Evolutionary conservation across 2,329 filamentous ascomycete species (phyloP).

Genomic region (Thermothelomyces thermophilus): DNA sequence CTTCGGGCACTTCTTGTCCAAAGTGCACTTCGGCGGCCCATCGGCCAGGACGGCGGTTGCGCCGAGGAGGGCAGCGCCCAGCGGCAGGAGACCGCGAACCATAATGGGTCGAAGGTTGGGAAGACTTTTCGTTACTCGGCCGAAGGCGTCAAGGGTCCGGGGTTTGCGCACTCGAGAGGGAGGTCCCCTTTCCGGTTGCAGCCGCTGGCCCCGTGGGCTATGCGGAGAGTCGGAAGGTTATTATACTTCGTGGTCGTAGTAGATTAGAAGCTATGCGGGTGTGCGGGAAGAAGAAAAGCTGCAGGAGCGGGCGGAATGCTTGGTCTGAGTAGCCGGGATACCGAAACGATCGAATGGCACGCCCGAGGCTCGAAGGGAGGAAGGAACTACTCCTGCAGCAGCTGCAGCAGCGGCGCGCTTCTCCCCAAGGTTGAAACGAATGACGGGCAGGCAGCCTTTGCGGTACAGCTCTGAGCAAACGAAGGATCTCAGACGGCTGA

Average conservation of each 20-base stretch:
- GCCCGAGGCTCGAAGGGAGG: neutral
- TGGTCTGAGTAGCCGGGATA: neutral
- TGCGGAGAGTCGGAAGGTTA: slow-evolving; percentile 18
- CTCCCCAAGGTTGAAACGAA: slow-evolving; percentile 1
- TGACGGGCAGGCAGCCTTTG: slow-evolving; percentile 8
- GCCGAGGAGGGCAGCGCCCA: slow-evolving; percentile 36
- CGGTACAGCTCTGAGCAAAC: slow-evolving; percentile 1
- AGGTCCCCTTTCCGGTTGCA: slow-evolving; percentile 16
- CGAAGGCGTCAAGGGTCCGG: neutral
- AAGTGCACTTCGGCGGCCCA: slow-evolving; percentile 37
- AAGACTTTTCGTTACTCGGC: neutral
- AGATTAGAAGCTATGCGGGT: neutral
- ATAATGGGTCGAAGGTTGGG: slow-evolving; percentile 11
- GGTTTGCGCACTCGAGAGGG: too few species aligned
- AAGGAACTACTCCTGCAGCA: too few species aligned
- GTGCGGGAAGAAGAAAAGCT: too few species aligned
- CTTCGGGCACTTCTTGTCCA: slow-evolving; percentile 59
- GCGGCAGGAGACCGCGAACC: slow-evolving; percentile 26
- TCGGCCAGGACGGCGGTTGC: slow-evolving; percentile 34
- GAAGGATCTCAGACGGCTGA: slow-evolving; percentile 5
- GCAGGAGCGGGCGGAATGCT: neutral
- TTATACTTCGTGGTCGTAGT: too few species aligned
- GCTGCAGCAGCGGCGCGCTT: neutral
- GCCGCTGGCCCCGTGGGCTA: slow-evolving; percentile 9
- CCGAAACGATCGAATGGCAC: slow-evolving; percentile 1